These are phyloP conservation scores for Cyclocybe cylindracea DNA, from an alignment of 768 basidiomycete genomes.

Conservation along the genomic window DNA sequence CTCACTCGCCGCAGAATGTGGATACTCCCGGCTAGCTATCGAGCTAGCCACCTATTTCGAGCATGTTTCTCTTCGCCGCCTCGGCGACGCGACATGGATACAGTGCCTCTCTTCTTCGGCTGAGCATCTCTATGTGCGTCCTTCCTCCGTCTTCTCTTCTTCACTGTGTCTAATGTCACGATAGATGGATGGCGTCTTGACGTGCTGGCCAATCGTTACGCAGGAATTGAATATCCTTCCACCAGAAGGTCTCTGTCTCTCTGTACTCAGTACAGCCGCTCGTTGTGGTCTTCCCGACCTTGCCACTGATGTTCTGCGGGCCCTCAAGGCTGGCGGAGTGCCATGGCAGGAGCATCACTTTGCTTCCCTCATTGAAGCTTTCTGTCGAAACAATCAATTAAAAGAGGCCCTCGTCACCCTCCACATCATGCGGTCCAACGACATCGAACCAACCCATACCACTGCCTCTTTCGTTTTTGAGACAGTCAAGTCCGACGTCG, in stretches of 20 bases:
- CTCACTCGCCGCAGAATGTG: conserved; percentile 49
- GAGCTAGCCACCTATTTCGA: conserved; percentile 71
- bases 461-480: conserved; percentile 59
- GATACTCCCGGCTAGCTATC: conserved; percentile 66
- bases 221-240: conserved; percentile 54
- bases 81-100: conserved; percentile 63
- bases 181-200: conserved; percentile 66
- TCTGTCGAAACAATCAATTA: conserved; percentile 55
- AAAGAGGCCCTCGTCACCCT: conserved; percentile 66
- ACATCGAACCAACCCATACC: conserved; percentile 47
- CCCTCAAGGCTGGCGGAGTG: conserved; percentile 49
- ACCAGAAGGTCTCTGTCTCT: conserved; percentile 73
- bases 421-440: conserved; percentile 55
- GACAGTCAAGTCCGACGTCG: conserved; percentile 44
- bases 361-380: conserved; percentile 75
- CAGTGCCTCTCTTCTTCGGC: conserved; percentile 67
- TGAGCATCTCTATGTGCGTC: conserved; percentile 60
- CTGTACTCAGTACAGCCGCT: conserved; percentile 72
- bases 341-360: conserved; percentile 72
- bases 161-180: not conserved
- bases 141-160: not conserved
- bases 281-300: conserved; percentile 72
- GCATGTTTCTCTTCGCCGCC: conserved; percentile 46
- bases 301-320: conserved; percentile 62
- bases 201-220: conserved; percentile 64